A percentile compares a stretch with the other conserved stretches of the same genome.
Conservation (phyloP, 2,329 filamentous ascomycete species). For the Penicillium nordicum region DNA sequence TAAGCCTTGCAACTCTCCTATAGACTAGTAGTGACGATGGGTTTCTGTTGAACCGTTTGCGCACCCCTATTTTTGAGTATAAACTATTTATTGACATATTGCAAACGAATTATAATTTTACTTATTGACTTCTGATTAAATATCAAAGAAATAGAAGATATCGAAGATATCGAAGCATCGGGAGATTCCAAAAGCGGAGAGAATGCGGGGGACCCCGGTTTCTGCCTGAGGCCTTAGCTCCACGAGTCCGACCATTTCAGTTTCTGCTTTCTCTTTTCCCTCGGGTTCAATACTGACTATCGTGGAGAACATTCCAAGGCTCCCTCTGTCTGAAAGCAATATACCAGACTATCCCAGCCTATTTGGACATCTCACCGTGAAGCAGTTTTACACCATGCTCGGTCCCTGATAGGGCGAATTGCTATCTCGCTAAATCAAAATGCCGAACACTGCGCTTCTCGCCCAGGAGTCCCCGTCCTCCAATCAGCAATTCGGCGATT, state of each 20-base stretch:
- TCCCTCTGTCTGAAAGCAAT: not conserved
- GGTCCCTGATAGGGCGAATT: conserved; percentile 19
- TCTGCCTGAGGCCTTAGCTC: conserved; percentile 20
- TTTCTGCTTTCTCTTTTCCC: conserved; percentile 9
- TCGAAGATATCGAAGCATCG: not conserved
- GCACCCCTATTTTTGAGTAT: not conserved
- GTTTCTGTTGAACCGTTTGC: not conserved
- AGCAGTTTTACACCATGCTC: conserved; percentile 17
- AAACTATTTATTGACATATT: not conserved
- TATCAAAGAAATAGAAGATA: not conserved
- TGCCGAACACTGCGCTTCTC: conserved; percentile 32
- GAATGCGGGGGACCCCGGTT: conserved; percentile 25
- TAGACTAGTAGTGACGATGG: not conserved
- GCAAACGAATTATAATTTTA: too few relatives aligned
- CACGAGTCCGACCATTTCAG: conserved; percentile 3
- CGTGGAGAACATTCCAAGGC: not conserved
- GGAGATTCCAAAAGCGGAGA: conserved; percentile 15
- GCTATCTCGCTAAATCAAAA: conserved; percentile 33
- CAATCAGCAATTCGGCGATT: conserved; percentile 21
- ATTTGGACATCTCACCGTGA: conserved; percentile 2
- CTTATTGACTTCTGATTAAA: too few relatives aligned
- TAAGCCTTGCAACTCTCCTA: not conserved
- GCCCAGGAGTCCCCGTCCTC: conserved; percentile 23
- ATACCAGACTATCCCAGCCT: not conserved
- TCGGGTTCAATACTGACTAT: conserved; percentile 13